phyloP scores from a whole-genome alignment of 2,329 filamentous ascomycete genomes.

The Chaetoscypha palmicola region DNA sequence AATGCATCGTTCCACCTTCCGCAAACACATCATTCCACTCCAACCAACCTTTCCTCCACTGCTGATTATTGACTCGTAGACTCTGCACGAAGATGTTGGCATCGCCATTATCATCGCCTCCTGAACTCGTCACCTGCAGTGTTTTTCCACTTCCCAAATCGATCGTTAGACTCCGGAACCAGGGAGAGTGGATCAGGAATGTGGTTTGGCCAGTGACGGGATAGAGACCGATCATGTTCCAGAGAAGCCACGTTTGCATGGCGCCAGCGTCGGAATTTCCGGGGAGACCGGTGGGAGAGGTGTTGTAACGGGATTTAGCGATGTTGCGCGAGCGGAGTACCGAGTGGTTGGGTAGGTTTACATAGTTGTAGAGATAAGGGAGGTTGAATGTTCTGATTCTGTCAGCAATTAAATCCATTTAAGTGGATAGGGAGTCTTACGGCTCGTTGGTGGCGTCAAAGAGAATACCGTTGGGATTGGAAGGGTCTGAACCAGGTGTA shows the following conservation, averaged over 20 bases:
- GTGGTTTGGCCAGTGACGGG: constrained; percentile 62
- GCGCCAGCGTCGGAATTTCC: constrained; percentile 67
- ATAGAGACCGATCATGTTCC: constrained; percentile 63
- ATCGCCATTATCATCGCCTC: constrained; percentile 41
- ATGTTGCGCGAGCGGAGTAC: constrained; percentile 52
- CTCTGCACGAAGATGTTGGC: constrained; percentile 54
- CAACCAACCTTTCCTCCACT: constrained; percentile 59
- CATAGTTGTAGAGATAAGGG: constrained; percentile 64
- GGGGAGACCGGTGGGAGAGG: constrained; percentile 50
- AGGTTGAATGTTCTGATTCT: constrained; percentile 43
- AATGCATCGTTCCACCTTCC: constrained; percentile 55
- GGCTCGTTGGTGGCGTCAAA: constrained; percentile 45
- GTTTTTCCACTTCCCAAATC: constrained; percentile 47
- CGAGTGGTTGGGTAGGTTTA: constrained; percentile 53
- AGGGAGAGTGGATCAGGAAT: constrained; percentile 58
- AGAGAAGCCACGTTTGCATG: constrained; percentile 65
- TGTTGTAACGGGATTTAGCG: constrained; percentile 52
- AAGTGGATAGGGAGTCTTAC: constrained; percentile 6
- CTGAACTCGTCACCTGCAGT: constrained; percentile 47
- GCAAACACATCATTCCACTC: constrained; percentile 60
- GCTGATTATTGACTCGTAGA: constrained; percentile 55
- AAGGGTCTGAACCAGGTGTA: constrained; percentile 35
- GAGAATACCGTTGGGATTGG: constrained; percentile 45
- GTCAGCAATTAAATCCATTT: not conserved
- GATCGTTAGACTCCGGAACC: constrained; percentile 54